Conservation (phyloP, 768 basidiomycete species). For the Lentinula sp. region DNA sequence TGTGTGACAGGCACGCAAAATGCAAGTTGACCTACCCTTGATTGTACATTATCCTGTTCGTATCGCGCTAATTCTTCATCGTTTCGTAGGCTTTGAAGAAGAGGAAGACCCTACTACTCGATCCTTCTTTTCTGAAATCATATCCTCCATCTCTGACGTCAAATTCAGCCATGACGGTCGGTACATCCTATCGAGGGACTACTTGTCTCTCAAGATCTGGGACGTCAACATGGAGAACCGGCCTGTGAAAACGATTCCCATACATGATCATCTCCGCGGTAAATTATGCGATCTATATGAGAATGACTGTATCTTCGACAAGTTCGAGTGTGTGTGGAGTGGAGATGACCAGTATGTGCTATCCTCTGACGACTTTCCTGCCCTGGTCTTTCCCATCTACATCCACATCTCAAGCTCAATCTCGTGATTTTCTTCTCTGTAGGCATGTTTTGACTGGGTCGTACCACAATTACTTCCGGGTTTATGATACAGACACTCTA, state of each 20-base stretch:
- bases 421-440: not conserved
- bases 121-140: slow-evolving; percentile 99
- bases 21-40: slow-evolving; percentile 47
- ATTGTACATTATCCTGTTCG: not conserved
- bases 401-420: not conserved
- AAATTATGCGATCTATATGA: slow-evolving; percentile 99
- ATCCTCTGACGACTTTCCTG: not conserved
- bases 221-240: slow-evolving; percentile 98
- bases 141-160: slow-evolving; percentile 98
- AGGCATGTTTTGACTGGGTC: slow-evolving; percentile 98
- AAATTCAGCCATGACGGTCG: slow-evolving; percentile 98
- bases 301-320: slow-evolving; percentile 99
- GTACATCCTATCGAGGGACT: slow-evolving; percentile 95
- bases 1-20: slow-evolving; percentile 96
- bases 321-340: slow-evolving; percentile 98
- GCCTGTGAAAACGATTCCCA: slow-evolving; percentile 95
- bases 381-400: not conserved
- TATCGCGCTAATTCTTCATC: slow-evolving; percentile 9
- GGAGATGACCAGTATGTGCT: slow-evolving; percentile 88
- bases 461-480: slow-evolving; percentile 99
- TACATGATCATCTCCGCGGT: slow-evolving; percentile 95
- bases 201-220: slow-evolving; percentile 98
- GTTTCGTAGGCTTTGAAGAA: slow-evolving; percentile 84
- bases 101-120: slow-evolving; percentile 96
- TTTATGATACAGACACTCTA: slow-evolving; percentile 87